phyloP scores from a whole-genome alignment of 148 eudicot genomes.

The Pharnaceum exiguum region DNA sequence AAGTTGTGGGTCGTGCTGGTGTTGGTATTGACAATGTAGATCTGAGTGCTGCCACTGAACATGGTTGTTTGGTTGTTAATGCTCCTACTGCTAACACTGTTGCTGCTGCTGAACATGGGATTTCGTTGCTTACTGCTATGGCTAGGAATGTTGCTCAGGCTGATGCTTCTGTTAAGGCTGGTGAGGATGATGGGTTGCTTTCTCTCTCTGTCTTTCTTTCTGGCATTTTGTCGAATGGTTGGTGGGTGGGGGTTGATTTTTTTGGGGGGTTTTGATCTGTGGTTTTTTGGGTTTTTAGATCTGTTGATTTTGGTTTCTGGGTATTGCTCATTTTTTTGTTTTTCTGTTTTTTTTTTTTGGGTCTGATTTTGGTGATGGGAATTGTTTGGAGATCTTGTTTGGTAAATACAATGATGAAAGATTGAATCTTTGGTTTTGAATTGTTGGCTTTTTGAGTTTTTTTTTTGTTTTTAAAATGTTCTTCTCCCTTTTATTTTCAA shows the following conservation, averaged over 20 bases:
- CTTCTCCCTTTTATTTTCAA: no score
- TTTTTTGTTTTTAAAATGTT: no score
- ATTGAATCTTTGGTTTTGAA: not conserved
- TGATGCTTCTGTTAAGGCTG: constrained; percentile 89
- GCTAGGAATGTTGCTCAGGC: constrained; percentile 94
- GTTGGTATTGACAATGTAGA: constrained; percentile 99
- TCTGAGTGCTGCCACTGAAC: constrained; percentile 94
- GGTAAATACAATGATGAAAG: not conserved
- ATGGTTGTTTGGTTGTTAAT: constrained; percentile 92
- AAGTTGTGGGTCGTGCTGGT: constrained; percentile 95
- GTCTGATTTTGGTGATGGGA: not conserved
- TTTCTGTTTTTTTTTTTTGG: constrained; percentile 3
- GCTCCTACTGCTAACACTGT: constrained; percentile 97
- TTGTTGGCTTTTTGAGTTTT: not conserved
- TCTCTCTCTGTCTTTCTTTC: not conserved
- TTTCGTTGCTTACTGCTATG: constrained; percentile 86
- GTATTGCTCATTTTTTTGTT: constrained; percentile 1
- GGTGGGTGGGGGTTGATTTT: not conserved
- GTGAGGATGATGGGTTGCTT: no score
- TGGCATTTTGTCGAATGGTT: constrained; percentile 31
- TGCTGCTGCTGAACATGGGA: constrained; percentile 97
- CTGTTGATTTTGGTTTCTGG: constrained; percentile 1
- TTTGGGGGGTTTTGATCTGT: not conserved
- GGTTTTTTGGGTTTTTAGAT: not conserved
- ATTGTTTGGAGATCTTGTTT: not conserved